Evolutionary conservation across 2,329 filamentous ascomycete species (phyloP).

Genomic region (Pseudogymnoascus destructans): DNA sequence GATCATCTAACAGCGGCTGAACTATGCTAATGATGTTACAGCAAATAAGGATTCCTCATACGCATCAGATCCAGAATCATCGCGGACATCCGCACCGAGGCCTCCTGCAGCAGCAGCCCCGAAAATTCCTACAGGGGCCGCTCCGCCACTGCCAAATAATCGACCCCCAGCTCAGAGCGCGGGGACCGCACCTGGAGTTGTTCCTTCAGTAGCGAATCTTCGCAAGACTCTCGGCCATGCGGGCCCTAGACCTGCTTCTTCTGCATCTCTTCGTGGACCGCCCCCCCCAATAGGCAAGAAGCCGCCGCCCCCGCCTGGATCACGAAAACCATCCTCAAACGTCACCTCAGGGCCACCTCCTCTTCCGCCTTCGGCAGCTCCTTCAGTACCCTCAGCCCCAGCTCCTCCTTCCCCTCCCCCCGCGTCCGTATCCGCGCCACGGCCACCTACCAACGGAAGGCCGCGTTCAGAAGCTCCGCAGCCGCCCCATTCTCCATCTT

Average conservation of each 20-base stretch:
- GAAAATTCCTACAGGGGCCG: constrained; percentile 44
- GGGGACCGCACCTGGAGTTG: constrained; percentile 36
- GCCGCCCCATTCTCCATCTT: constrained; percentile 26
- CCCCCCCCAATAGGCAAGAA: constrained; percentile 72
- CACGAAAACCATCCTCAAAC: constrained; percentile 41
- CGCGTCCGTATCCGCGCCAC: constrained; percentile 18
- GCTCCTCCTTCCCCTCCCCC: constrained; percentile 27
- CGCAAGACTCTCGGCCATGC: constrained; percentile 42
- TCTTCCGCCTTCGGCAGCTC: constrained; percentile 26
- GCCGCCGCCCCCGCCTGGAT: constrained; percentile 46
- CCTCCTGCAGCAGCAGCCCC: constrained; percentile 36
- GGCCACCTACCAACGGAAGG: constrained; percentile 20
- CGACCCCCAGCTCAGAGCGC: constrained; percentile 35
- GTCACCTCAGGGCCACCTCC: constrained; percentile 34
- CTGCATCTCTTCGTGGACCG: constrained; percentile 49
- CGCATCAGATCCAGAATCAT: constrained; percentile 65
- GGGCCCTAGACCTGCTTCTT: constrained; percentile 43
- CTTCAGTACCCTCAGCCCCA: constrained; percentile 28
- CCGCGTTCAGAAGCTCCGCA: constrained; percentile 20
- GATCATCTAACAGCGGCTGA: not conserved
- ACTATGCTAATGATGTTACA: constrained; percentile 23
- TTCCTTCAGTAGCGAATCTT: constrained; percentile 44
- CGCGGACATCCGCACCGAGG: constrained; percentile 42
- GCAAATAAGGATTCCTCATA: constrained; percentile 61
- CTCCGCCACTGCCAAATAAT: constrained; percentile 45